Conservation (phyloP, 768 basidiomycete genomes). For the Auriscalpium vulgare region DNA sequence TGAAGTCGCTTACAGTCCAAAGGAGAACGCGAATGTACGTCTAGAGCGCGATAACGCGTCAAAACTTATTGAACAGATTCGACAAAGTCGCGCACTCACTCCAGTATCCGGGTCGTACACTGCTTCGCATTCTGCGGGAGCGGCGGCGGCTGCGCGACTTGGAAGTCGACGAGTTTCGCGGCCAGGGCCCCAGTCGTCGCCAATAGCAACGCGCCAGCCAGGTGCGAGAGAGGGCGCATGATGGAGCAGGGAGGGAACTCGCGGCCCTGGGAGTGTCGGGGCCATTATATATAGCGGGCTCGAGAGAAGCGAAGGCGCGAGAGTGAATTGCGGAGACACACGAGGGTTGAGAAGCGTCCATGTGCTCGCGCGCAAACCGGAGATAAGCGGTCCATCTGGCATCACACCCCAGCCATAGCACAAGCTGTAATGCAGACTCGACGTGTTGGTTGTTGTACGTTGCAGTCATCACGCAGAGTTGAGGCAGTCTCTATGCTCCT, state of each 20-base stretch:
- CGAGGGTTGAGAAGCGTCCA: background rate
- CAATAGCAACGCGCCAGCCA: slow-evolving; percentile 6
- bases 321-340: too few relatives aligned
- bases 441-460: too few relatives aligned
- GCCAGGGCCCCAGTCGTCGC: slow-evolving; percentile 12
- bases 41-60: slow-evolving; percentile 23
- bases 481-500: too few relatives aligned
- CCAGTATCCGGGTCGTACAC: slow-evolving; percentile 57
- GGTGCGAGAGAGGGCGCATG: background rate
- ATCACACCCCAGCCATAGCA: too few relatives aligned
- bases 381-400: too few relatives aligned
- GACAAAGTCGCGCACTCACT: slow-evolving; percentile 31
- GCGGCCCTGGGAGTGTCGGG: background rate
- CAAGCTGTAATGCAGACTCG: too few relatives aligned
- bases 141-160: slow-evolving; percentile 66
- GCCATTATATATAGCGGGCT: background rate
- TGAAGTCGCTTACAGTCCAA: slow-evolving; percentile 42
- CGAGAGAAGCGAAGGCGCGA: background rate
- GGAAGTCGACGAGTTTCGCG: slow-evolving; percentile 47
- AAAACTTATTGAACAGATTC: too few relatives aligned
- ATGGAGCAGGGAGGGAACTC: background rate
- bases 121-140: slow-evolving; percentile 52
- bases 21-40: slow-evolving; percentile 67
- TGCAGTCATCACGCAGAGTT: too few relatives aligned
- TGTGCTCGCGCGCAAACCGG: background rate